Evolutionary conservation across 2,329 filamentous ascomycete genomes (phyloP).

Genomic region (Colletotrichum plurivorum): DNA sequence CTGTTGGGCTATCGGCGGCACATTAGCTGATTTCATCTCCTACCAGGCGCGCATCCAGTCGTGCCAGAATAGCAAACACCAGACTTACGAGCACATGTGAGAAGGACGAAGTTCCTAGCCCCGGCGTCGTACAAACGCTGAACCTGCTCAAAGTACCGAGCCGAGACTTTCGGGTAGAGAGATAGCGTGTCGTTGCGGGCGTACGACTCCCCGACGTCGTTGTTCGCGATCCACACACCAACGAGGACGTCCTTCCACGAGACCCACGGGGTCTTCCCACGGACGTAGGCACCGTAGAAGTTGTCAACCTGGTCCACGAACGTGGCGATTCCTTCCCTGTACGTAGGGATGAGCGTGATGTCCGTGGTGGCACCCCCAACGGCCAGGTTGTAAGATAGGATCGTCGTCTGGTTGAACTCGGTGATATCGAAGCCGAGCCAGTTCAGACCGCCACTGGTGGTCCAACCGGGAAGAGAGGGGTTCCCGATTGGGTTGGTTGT

Average conservation of each 20-base stretch:
- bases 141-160: conserved; percentile 57
- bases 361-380: conserved; percentile 69
- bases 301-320: conserved; percentile 63
- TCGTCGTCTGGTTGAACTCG: conserved; percentile 59
- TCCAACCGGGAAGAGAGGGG: conserved; percentile 66
- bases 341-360: conserved; percentile 64
- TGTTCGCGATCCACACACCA: conserved; percentile 67
- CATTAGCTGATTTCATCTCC: background rate
- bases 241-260: conserved; percentile 54
- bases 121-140: conserved; percentile 66
- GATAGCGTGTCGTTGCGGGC: conserved; percentile 46
- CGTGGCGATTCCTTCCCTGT: conserved; percentile 59
- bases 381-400: conserved; percentile 68
- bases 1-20: background rate
- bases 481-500: conserved; percentile 72
- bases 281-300: conserved; percentile 2
- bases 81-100: conserved; percentile 53
- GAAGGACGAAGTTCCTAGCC: conserved; percentile 69
- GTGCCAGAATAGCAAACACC: too few relatives aligned
- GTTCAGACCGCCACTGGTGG: conserved; percentile 64
- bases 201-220: conserved; percentile 66
- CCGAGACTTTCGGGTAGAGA: conserved; percentile 56
- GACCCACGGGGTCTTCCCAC: background rate
- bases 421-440: conserved; percentile 65
- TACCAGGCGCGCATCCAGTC: too few relatives aligned